These are phyloP conservation scores for Actinomortierella ambigua DNA, from an alignment of 371 early-diverging fungal species.

Conservation along the genomic window DNA sequence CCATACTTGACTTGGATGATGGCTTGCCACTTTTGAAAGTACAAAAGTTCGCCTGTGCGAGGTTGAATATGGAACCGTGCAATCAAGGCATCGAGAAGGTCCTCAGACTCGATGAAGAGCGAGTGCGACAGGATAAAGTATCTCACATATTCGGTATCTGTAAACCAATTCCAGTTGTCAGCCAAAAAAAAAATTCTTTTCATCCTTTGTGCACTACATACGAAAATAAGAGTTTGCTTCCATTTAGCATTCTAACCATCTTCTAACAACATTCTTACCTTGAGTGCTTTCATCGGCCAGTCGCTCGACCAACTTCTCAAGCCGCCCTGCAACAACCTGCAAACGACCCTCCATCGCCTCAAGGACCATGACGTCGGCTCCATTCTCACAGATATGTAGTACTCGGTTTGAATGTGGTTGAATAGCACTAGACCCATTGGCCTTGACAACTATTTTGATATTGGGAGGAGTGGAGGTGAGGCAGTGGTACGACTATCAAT, in stretches of 20 bases:
- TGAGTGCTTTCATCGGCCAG: conserved; percentile 65
- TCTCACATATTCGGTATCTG: conserved; percentile 69
- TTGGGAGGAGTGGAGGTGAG: too few species aligned
- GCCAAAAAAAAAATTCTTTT: too few species aligned
- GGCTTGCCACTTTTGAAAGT: conserved; percentile 65
- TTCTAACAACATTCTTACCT: too few species aligned
- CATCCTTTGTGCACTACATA: too few species aligned
- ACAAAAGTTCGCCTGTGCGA: conserved; percentile 54
- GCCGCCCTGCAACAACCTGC: conserved; percentile 63
- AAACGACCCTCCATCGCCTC: conserved; percentile 54
- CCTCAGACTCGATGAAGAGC: conserved; percentile 58
- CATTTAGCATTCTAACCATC: too few species aligned
- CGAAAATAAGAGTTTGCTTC: too few species aligned
- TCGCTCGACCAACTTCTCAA: conserved; percentile 57
- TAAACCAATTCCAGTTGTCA: background rate
- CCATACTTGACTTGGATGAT: conserved; percentile 68
- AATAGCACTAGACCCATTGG: too few species aligned
- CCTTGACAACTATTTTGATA: too few species aligned
- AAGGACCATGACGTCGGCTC: conserved; percentile 58
- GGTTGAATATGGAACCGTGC: conserved; percentile 59
- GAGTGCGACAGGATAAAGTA: conserved; percentile 58
- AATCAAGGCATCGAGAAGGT: conserved; percentile 58
- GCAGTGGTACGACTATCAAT: too few species aligned
- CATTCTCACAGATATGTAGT: conserved; percentile 57
- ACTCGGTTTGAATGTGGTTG: conserved; percentile 10